Conservation (phyloP, 2,329 filamentous ascomycete species). For the Fusarium subtropicale region DNA sequence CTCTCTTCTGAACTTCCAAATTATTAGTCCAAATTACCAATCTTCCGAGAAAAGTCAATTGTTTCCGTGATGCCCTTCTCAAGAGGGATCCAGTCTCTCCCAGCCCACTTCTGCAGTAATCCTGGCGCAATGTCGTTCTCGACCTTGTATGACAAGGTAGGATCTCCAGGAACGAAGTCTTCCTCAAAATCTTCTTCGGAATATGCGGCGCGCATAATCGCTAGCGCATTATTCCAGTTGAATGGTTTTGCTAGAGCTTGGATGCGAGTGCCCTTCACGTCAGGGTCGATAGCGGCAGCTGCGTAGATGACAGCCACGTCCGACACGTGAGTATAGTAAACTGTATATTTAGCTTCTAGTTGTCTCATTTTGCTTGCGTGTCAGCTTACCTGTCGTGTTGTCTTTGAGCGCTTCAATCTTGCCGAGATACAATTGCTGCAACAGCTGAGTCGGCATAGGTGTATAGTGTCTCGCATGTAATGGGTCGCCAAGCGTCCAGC, state of each 20-base stretch:
- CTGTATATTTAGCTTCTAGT: slow-evolving; percentile 11
- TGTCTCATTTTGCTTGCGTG: rapidly evolving
- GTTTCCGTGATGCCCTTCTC: slow-evolving; percentile 23
- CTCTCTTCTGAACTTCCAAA: rapidly evolving
- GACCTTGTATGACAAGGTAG: slow-evolving; percentile 24
- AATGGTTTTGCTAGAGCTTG: slow-evolving; percentile 17
- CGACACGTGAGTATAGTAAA: slow-evolving; percentile 40
- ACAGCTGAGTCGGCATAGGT: slow-evolving; percentile 33
- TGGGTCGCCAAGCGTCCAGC: slow-evolving; percentile 25
- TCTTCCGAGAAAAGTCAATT: slow-evolving; percentile 15
- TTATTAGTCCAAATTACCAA: slow-evolving; percentile 8
- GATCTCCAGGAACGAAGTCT: slow-evolving; percentile 27
- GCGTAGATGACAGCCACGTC: slow-evolving; percentile 36
- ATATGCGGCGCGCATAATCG: slow-evolving; percentile 24
- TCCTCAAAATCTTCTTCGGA: slow-evolving; percentile 20
- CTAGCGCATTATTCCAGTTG: slow-evolving; percentile 38
- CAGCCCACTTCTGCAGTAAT: slow-evolving; percentile 37
- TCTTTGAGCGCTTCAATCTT: slow-evolving; percentile 12
- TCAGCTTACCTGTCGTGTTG: slow-evolving; percentile 24
- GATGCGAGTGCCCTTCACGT: slow-evolving; percentile 25
- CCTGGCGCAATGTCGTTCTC: slow-evolving; percentile 31
- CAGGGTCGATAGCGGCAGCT: slow-evolving; percentile 31
- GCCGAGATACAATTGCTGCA: slow-evolving; percentile 36
- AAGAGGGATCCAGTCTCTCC: slow-evolving; percentile 28
- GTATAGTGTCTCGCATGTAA: slow-evolving; percentile 22